Conservation (phyloP, 129 eudicot species). For the Saposhnikovia divaricata region DNA sequence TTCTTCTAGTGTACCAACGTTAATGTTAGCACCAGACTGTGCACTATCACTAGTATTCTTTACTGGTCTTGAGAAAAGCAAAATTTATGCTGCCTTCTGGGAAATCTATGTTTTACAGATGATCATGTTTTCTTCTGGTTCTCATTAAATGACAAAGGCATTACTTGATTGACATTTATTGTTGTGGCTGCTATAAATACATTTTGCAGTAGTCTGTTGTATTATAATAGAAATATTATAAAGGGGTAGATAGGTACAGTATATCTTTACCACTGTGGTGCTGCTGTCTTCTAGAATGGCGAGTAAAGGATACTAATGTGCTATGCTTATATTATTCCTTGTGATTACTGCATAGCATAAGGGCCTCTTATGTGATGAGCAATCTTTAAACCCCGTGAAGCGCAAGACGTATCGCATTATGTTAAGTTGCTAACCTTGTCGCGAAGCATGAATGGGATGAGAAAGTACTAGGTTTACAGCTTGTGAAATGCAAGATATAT, state of each 20-base stretch:
- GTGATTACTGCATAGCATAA: neutral
- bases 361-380: neutral
- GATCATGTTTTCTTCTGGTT: conserved; percentile 5
- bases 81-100: neutral
- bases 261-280: neutral
- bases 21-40: conserved; percentile 4
- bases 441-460: too few species aligned
- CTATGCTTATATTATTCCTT: neutral
- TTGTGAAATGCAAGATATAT: too few species aligned
- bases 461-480: too few species aligned
- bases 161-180: neutral
- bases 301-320: neutral
- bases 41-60: neutral
- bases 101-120: conserved; percentile 1
- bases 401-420: too few species aligned
- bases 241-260: neutral
- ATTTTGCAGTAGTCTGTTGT: neutral
- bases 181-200: neutral
- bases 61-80: neutral
- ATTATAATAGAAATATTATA: neutral
- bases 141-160: neutral
- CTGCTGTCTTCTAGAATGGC: neutral
- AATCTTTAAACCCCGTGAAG: too few species aligned
- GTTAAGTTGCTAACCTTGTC: too few species aligned
- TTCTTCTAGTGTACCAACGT: neutral